Evolutionary conservation across 2,329 filamentous ascomycete genomes (phyloP).

Genomic region (Fusarium longipes): DNA sequence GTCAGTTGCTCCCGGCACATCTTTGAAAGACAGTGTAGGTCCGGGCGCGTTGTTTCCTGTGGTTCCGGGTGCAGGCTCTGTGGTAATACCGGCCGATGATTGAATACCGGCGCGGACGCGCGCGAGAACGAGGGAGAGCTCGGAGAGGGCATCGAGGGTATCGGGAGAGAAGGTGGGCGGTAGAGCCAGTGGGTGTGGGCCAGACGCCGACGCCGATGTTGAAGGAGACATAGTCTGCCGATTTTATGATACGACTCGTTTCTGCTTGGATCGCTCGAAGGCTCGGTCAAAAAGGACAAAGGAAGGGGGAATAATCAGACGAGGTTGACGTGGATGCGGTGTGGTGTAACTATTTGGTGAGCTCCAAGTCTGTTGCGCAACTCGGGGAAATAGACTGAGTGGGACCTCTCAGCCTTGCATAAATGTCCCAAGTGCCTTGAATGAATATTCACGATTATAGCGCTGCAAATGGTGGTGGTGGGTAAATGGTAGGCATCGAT

Average conservation of each 20-base stretch:
- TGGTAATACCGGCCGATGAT: slow-evolving; percentile 54
- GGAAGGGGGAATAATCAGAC: slow-evolving; percentile 19
- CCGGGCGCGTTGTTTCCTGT: slow-evolving; percentile 50
- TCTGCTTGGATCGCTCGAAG: slow-evolving; percentile 19
- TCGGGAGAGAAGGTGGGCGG: slow-evolving; percentile 79
- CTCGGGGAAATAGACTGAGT: slow-evolving; percentile 32
- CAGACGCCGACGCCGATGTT: slow-evolving; percentile 31
- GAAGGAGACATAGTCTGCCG: slow-evolving; percentile 46
- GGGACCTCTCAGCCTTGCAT: slow-evolving; percentile 42
- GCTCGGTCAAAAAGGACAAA: slow-evolving; percentile 10
- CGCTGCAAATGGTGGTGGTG: slow-evolving; percentile 26
- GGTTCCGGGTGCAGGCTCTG: slow-evolving; percentile 53
- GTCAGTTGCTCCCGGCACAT: slow-evolving; percentile 82
- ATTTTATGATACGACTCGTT: slow-evolving; percentile 15
- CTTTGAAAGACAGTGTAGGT: slow-evolving; percentile 68
- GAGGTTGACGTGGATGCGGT: slow-evolving; percentile 32
- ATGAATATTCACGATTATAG: slow-evolving; percentile 2
- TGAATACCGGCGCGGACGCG: slow-evolving; percentile 71
- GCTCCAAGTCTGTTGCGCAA: neutral
- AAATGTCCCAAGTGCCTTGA: slow-evolving; percentile 28
- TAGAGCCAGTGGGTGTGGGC: slow-evolving; percentile 60
- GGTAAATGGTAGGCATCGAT: slow-evolving; percentile 40
- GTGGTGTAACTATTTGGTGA: slow-evolving; percentile 16
- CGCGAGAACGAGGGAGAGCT: slow-evolving; percentile 80
- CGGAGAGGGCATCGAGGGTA: slow-evolving; percentile 85